Percentiles rank a stretch among this genome's conserved stretches.
Evolutionary conservation across 225 moss, liverwort and hornwort species (phyloP).

Genomic region (Physcomitrium patens): DNA sequence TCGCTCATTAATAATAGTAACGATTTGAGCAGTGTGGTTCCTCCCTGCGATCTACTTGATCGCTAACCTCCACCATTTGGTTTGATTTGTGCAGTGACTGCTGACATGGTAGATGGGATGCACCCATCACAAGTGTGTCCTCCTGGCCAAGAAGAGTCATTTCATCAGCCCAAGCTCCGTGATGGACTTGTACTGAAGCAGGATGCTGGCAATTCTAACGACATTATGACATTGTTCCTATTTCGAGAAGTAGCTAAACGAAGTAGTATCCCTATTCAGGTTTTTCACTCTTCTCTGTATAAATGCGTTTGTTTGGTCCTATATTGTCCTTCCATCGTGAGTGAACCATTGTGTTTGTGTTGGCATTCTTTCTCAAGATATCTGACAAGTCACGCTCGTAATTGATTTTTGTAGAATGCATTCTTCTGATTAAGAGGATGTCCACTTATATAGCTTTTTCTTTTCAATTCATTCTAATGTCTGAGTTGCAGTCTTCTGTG

Average conservation of each 20-base stretch:
- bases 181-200: constrained; percentile 84
- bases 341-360: background rate
- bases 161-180: constrained; percentile 77
- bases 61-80: constrained; percentile 29
- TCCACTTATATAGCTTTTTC: background rate
- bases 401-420: background rate
- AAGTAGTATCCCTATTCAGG: constrained; percentile 74
- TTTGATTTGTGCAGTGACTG: constrained; percentile 63
- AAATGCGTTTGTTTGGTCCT: constrained; percentile 14
- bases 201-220: constrained; percentile 72
- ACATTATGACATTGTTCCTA: constrained; percentile 73
- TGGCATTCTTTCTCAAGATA: no score
- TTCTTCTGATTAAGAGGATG: background rate
- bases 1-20: background rate
- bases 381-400: background rate
- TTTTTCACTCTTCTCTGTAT: constrained; percentile 31
- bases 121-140: constrained; percentile 68
- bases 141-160: constrained; percentile 69
- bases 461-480: background rate
- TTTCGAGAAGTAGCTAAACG: constrained; percentile 84
- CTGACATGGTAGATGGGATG: constrained; percentile 86
- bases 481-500: background rate
- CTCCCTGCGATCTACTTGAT: background rate
- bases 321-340: background rate
- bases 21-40: background rate